Evolutionary conservation across 177 flowering plant species (phyloP), one percentile per base, ranked within the genome.

Genomic region (Telopea speciosissima): DNA sequence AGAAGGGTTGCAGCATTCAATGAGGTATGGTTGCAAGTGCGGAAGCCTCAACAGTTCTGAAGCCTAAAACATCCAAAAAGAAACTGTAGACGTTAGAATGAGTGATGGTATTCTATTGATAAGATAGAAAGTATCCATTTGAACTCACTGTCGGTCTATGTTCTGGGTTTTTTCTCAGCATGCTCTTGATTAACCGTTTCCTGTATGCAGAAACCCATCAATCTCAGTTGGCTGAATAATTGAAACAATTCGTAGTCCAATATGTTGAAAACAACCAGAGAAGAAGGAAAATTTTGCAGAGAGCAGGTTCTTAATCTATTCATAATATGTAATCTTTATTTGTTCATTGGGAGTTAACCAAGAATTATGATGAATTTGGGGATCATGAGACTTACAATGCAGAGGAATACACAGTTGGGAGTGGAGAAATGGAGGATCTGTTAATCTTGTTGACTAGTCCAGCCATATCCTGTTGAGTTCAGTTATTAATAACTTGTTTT

Each of bases 41-140:
- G 93, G 89, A 81, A 88, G 88, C 83, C 97, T 85, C 72, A 90
- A 73, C 40, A 95, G 83, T 71, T 95, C 97, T n/a, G 97, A 90
- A 76, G 99, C 96, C 99, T 95, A 67, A 62, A 69, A 73, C 56
- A 17, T 61, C 14, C 7, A 36, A 36, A 36, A 36, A 36, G 11
- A 70, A 77, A 5, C 8, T 14, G 28, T 23, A 66, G 33, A 33
- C 52, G 70, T 74, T 52, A 76, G 76, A 70, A 73, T 13, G 40
- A 24, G 21, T 62, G 19, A 33, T 69, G 25, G 28, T 31, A 0
- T 59, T 61, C n/a, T 70, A 65, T 62, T 26, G 24, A 58, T 60
- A 23, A 19, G 66, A 52, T 56, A 62, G 24, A 69, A 7, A 17
- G n/a, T 36, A 61, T 26, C 36, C 45, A 49, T 33, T 67, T 66